Evolutionary conservation across 129 eudicot genomes (phyloP), one percentile per base, ranked within the genome.

Genomic region (Escallonia herrerae): DNA sequence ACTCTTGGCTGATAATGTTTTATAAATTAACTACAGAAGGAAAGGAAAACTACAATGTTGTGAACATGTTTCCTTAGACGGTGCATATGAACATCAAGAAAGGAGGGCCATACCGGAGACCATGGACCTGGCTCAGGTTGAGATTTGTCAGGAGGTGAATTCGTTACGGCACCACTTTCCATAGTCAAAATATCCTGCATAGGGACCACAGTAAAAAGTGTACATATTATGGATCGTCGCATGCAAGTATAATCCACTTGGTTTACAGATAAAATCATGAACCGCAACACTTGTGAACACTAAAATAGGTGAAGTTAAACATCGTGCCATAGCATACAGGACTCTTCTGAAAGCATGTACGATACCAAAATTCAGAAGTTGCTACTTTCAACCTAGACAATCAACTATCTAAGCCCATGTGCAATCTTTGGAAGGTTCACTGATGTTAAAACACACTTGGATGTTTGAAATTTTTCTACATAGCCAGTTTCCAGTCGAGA

Each of bases 101-200:
- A 43, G 15, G 41, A 65, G 73, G 69, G 69, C 43, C 81, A 68
- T 93, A 94, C 99, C 86, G 99, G 99, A 66, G 97, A 94, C 97
- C 97, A 94, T 68, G 99, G 99, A 75, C 93, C 72, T 53, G 90
- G 97, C 76, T 94, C 95, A 63, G 94, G 96, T 43, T 82, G 61
- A 75, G 94, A 74, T 77, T 86, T 94, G 62, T 84, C 87, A 12
- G 87, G 81, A 3, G 99, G 97, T 13, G 99, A 94, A 82, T 89
- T 84, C 69, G 89, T 93, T 63, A 94, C 99, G 12, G 95, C 95
- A 59, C 99, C 99, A 72, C 83, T 63, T 74, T 94, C 89, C 84
- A 76, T 73, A 22, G 95, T 84, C 58, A 94, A 79, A 40, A 94
- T 82, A 71, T 89, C 99, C 99, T 94, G 88, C 73, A 3, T 7